These are phyloP conservation scores for Candida multigemmis DNA, from an alignment of 805 yeast genomes.

Conservation along the genomic window DNA sequence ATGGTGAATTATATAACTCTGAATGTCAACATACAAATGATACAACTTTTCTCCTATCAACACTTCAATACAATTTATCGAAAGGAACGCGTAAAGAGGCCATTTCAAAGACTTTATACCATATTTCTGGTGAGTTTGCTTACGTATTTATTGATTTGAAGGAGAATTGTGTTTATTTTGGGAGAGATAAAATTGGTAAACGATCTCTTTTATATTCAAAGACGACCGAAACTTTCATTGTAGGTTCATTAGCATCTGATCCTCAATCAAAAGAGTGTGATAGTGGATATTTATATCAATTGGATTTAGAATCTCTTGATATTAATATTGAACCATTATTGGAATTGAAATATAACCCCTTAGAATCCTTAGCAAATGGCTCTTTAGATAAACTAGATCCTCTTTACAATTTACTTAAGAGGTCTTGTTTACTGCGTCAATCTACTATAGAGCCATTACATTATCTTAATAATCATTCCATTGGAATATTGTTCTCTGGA, in stretches of 20 bases:
- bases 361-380: not conserved
- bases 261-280: slow-evolving; percentile 46
- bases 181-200: slow-evolving; percentile 77
- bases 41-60: slow-evolving; percentile 41
- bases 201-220: slow-evolving; percentile 54
- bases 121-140: slow-evolving; percentile 79
- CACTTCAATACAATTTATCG: slow-evolving; percentile 15
- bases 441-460: slow-evolving; percentile 52
- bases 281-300: slow-evolving; percentile 3
- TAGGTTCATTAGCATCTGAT: slow-evolving; percentile 25
- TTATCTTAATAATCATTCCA: slow-evolving; percentile 12
- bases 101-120: slow-evolving; percentile 30
- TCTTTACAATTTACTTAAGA: slow-evolving; percentile 6
- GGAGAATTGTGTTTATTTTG: slow-evolving; percentile 50
- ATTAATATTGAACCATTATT: not conserved
- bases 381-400: slow-evolving; percentile 1
- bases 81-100: slow-evolving; percentile 12
- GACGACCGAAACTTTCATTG: slow-evolving; percentile 21
- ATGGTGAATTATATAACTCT: slow-evolving; percentile 79
- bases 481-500: slow-evolving; percentile 72
- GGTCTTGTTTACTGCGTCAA: slow-evolving; percentile 43
- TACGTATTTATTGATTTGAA: slow-evolving; percentile 40
- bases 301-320: not conserved
- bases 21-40: slow-evolving; percentile 52
- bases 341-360: not conserved